Conservation (phyloP, 2,329 filamentous ascomycete species). For the Didymella segeticola region DNA sequence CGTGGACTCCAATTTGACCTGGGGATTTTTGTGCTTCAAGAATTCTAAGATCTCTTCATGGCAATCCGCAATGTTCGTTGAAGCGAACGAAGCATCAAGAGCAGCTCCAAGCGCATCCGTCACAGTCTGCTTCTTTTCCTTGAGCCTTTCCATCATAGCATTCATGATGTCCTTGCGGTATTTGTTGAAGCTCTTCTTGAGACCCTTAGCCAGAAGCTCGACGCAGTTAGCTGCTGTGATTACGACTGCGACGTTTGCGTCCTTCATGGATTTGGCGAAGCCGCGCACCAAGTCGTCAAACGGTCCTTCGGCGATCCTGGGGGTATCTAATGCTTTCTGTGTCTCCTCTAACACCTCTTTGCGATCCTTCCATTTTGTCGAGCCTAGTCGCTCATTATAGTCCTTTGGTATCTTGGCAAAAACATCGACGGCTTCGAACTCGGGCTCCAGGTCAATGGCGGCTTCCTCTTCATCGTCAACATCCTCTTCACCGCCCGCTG, state of each 20-base stretch:
- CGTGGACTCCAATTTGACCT: conserved; percentile 94
- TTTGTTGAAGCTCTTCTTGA: conserved; percentile 79
- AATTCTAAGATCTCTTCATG: conserved; percentile 89
- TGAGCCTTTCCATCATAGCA: conserved; percentile 92
- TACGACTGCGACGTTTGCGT: conserved; percentile 95
- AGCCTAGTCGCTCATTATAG: conserved; percentile 82
- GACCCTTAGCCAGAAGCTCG: conserved; percentile 83
- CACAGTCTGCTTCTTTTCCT: conserved; percentile 94
- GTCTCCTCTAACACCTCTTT: conserved; percentile 92
- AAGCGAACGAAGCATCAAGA: conserved; percentile 72
- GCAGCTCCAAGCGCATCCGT: conserved; percentile 87
- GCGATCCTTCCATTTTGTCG: conserved; percentile 97
- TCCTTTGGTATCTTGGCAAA: conserved; percentile 79
- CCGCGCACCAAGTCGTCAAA: conserved; percentile 84
- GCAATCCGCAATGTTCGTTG: conserved; percentile 79
- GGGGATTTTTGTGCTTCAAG: conserved; percentile 92
- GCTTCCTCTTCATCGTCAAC: conserved; percentile 63
- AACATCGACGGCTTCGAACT: conserved; percentile 84
- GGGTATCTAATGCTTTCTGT: conserved; percentile 77
- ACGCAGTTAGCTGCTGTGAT: conserved; percentile 93
- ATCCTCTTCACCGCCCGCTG: conserved; percentile 57
- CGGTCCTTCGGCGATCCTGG: conserved; percentile 88
- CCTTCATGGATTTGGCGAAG: conserved; percentile 97
- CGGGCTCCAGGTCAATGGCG: conserved; percentile 72
- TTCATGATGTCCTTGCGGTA: conserved; percentile 82